Base-by-base conservation (phyloP, 768 basidiomycete genomes). In the Russula earlei region DNA sequence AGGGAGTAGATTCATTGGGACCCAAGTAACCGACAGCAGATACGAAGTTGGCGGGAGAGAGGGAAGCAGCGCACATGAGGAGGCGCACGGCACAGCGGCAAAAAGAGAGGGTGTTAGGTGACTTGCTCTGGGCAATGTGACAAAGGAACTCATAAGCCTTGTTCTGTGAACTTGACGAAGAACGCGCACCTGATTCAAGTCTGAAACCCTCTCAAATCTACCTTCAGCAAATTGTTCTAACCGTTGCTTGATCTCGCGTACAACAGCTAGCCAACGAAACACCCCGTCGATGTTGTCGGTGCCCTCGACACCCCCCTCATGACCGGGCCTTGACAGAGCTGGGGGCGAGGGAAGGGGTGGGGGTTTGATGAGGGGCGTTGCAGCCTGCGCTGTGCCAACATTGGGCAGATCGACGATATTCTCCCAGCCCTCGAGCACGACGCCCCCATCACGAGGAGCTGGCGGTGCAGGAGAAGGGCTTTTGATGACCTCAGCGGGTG, bases 1-100 rank as follows among this genome's bases (percentile, higher is more conserved):
- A 58, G 9, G 36, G 40, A 7, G 40, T 41, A 9, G 36, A 31
- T 17, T 27, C 31, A 17, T 20, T 1, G 14, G 41, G 41, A 5
- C 52, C 47, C 8, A 58, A 12, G 46, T 37, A 58, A n/a, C 56
- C 56, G 20, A 52, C 34, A 29, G 52, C 40, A 20, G 56, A 37
- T 12, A 41, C 41, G 19, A 54, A 54, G 20, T 58, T 40, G 14
- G 52, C 46, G 12, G 56, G 37, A 4, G 46, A 36, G 37, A 58
- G 27, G 2, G 52, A 58, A 5, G 56, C 56, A 14, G 31, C 22
- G 27, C 34, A 44, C 56, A 58, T 48, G 40, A 58, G 52, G 17
- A 58, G 27, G 41, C 47, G 56, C 46, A 44, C n/a, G 14, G 6
- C 46, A 29, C 29, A 38, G 29, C 56, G 56, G 27, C 52, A 52